Percentiles rank a stretch among this genome's conserved stretches.
Evolutionary conservation across 495 filamentous ascomycete species (phyloP).

Genomic region (Xylaria nigripes): DNA sequence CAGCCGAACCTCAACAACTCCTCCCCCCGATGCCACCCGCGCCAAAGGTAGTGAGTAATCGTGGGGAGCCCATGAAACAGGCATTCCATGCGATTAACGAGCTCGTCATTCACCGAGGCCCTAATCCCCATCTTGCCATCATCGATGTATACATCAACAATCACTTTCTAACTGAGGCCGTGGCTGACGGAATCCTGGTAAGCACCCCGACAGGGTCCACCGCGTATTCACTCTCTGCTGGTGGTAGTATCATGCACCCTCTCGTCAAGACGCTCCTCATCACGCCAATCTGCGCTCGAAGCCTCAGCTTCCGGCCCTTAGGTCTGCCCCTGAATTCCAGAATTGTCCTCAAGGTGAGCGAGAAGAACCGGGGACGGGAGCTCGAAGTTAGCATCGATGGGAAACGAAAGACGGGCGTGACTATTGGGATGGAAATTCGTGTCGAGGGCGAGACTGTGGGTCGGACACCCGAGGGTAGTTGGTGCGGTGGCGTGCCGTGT

Average conservation of each 20-base stretch:
- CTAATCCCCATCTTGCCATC: constrained; percentile 80
- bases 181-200: constrained; percentile 91
- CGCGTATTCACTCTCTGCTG: constrained; percentile 84
- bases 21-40: constrained; percentile 17
- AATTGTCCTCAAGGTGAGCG: constrained; percentile 73
- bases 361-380: constrained; percentile 73
- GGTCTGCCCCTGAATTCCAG: constrained; percentile 79
- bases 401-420: constrained; percentile 62
- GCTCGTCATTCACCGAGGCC: constrained; percentile 83
- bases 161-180: constrained; percentile 81
- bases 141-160: constrained; percentile 80
- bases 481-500: constrained; percentile 62
- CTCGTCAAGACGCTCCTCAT: constrained; percentile 78
- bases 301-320: constrained; percentile 82
- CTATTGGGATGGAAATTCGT: constrained; percentile 76
- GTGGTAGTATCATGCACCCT: constrained; percentile 92
- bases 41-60: background rate
- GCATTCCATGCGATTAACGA: constrained; percentile 91
- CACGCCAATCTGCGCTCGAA: constrained; percentile 89
- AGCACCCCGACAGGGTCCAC: constrained; percentile 91
- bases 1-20: constrained; percentile 33
- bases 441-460: constrained; percentile 74
- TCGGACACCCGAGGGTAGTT: constrained; percentile 39
- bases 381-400: constrained; percentile 88
- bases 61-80: constrained; percentile 21